A percentile compares a stretch with the other conserved stretches of the same genome.
phyloP scores from a whole-genome alignment of 371 early-diverging fungal genomes.

The Rhizopus microsporus region DNA sequence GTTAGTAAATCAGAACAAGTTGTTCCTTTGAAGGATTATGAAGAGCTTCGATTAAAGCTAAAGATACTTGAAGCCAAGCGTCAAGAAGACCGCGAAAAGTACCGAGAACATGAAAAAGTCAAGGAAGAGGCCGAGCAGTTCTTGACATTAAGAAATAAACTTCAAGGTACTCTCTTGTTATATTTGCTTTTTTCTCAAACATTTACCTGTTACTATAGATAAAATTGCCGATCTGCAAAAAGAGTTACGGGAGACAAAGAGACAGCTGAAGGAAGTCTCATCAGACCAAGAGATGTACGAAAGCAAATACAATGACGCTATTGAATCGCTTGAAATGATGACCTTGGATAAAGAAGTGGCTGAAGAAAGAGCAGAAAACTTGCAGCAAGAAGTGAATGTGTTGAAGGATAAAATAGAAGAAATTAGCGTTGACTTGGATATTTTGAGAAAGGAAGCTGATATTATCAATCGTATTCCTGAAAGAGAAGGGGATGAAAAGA shows the following conservation, averaged over 20 bases:
- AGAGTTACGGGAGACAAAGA: constrained; percentile 68
- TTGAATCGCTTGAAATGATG: constrained; percentile 82
- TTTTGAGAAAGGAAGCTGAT: constrained; percentile 66
- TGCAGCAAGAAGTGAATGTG: constrained; percentile 74
- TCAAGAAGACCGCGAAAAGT: constrained; percentile 76
- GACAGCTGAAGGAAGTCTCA: constrained; percentile 56
- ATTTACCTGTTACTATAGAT: constrained; percentile 19
- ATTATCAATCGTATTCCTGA: constrained; percentile 41
- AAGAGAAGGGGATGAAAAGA: constrained; percentile 39
- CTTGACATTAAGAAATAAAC: constrained; percentile 63
- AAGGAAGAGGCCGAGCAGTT: constrained; percentile 78
- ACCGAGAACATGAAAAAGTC: constrained; percentile 73
- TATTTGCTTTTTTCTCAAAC: background rate
- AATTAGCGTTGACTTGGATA: constrained; percentile 69
- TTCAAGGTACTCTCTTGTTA: constrained; percentile 49
- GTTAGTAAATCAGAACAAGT: constrained; percentile 49
- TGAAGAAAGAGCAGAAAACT: constrained; percentile 80
- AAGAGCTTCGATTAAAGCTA: constrained; percentile 80
- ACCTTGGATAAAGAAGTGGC: constrained; percentile 92
- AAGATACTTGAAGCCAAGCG: constrained; percentile 80
- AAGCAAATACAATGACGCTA: constrained; percentile 65
- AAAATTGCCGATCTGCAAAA: constrained; percentile 73
- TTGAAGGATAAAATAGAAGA: constrained; percentile 86
- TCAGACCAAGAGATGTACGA: constrained; percentile 70
- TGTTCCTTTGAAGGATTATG: constrained; percentile 71